These are phyloP conservation scores for Neurospora discreta DNA, from an alignment of 495 filamentous ascomycete genomes.

Conservation along the genomic window DNA sequence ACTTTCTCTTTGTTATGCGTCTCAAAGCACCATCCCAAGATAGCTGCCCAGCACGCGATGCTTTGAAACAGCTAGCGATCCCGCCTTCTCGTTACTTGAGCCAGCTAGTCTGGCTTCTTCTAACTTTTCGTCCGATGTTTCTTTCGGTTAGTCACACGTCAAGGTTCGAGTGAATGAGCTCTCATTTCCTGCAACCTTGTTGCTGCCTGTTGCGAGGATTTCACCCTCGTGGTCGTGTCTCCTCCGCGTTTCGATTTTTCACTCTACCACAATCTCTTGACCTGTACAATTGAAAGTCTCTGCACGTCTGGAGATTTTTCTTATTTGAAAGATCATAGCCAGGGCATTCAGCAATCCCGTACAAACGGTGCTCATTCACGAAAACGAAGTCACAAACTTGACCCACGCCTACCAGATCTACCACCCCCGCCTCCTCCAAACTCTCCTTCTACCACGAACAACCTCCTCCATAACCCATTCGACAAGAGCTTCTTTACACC, in stretches of 20 bases:
- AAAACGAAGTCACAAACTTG: neutral
- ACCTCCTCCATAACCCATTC: neutral
- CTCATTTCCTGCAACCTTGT: neutral
- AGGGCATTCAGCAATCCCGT: neutral
- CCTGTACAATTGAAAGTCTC: neutral
- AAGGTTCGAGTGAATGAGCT: neutral
- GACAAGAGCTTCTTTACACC: neutral
- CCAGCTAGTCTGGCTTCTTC: neutral
- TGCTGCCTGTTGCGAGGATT: neutral
- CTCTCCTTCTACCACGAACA: neutral
- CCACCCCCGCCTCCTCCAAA: neutral
- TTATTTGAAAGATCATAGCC: neutral
- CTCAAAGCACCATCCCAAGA: neutral
- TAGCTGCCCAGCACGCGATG: neutral
- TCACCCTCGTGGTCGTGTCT: neutral
- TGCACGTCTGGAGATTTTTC: neutral
- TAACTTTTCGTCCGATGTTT: neutral
- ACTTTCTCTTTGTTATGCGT: neutral
- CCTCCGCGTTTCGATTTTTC: neutral
- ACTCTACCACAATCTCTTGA: neutral
- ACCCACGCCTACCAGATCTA: neutral
- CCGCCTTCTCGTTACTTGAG: neutral
- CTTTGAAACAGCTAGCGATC: neutral
- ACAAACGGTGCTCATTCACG: neutral
- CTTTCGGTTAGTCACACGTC: neutral